Evolutionary conservation across 2,329 filamentous ascomycete species (phyloP), one percentile per base, ranked within the genome.

Genomic region (Beauveria australis): DNA sequence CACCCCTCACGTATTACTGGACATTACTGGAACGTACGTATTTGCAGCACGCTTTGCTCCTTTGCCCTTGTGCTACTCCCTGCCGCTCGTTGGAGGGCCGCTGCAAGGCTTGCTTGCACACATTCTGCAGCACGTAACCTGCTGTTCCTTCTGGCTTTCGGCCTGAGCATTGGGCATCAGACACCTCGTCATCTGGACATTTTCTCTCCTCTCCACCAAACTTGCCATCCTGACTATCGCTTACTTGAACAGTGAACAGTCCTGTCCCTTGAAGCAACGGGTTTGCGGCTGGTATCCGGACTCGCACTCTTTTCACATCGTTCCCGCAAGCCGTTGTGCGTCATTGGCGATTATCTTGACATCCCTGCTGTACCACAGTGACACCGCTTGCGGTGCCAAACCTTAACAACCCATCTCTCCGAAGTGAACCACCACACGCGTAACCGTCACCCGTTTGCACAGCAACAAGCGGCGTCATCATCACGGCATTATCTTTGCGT

Each of bases 311-410:
- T 53, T 33, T 22, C 8, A 18, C 56, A 30, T 40, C 26, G 41
- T 28, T 37, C 47, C 37, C 24, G 41, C 41, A 19, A 43, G 8
- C 26, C 41, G 26, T 53, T 47, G 40, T 53, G 48, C 41, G 48
- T 47, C 40, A 53, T 28, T 53, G 48, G 28, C 49, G 57, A 59
- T 46, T 46, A 46, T 53, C 49, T 40, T 37, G 57, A 53, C 57
- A 59, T 58, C 44, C 37, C 28, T 59, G 56, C 19, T 59, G 59
- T 55, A 18, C 44, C 10, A 61, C 59, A 12, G 59, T 49, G 37
- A 56, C 46, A 61, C 59, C 52, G 59, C 53, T 61, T 61, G 43
- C 59, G 53, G 44, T 55, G 52, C 53, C 43, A 61, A 61, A 61
- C 53, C 53, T 56, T 61, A 61, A 44, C 46, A 43, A 26, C 44